Conservation (phyloP, 1,284 basidiomycete genomes). For the Pascua sp. region DNA sequence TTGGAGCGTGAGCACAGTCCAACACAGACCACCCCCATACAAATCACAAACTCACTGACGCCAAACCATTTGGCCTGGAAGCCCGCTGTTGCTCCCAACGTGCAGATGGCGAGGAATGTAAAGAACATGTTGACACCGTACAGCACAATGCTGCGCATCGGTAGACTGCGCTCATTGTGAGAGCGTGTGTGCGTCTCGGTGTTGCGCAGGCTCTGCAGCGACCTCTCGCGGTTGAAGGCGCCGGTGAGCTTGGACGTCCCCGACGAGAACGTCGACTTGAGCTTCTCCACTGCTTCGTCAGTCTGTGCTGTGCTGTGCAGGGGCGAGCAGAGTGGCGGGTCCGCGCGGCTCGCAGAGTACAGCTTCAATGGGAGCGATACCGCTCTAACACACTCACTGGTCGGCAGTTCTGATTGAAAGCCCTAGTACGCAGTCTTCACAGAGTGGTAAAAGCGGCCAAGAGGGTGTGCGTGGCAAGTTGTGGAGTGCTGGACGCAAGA, state of each 20-base stretch:
- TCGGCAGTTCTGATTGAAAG: not conserved
- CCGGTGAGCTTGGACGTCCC: conserved; percentile 5
- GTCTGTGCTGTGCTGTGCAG: not conserved
- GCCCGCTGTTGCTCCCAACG: conserved; percentile 75
- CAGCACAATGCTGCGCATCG: conserved; percentile 3
- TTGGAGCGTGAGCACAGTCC: conserved; percentile 40
- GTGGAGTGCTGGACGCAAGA: too few species aligned
- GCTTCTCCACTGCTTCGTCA: conserved; percentile 9
- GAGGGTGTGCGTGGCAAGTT: too few species aligned
- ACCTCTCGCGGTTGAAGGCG: not conserved
- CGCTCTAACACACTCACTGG: not conserved
- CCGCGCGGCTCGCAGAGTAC: not conserved
- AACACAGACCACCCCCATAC: not conserved
- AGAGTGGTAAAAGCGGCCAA: too few species aligned
- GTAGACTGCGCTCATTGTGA: not conserved
- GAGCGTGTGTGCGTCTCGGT: not conserved
- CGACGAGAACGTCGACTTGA: conserved; percentile 2
- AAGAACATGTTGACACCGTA: conserved; percentile 58
- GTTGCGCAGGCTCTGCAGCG: conserved; percentile 10
- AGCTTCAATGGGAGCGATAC: not conserved
- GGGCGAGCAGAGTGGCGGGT: not conserved
- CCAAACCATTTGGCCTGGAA: conserved; percentile 81
- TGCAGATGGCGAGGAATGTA: conserved; percentile 82
- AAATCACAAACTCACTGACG: conserved; percentile 62
- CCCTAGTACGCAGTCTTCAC: too few species aligned